Evolutionary conservation across 768 basidiomycete genomes (phyloP), one percentile per base, ranked within the genome.

Genomic region (Mycena galopus): DNA sequence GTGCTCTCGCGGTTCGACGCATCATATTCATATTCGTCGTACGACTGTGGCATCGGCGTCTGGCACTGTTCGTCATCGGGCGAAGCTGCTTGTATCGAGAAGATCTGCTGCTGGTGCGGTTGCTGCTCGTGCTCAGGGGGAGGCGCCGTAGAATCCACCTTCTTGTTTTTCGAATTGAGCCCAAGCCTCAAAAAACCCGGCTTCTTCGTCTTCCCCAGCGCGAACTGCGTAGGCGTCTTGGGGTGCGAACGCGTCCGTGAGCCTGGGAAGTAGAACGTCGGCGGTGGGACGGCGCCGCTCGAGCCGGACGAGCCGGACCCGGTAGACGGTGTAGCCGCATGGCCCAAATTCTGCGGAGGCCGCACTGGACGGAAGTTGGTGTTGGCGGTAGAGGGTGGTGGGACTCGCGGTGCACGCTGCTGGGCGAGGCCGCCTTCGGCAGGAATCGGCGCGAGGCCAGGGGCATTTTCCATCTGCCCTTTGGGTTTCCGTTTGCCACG

Each of bases 201-300:
- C 29, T 51, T 47, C 53, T 50, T 42, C 69, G 59, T 65, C 47
- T 68, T 75, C 35, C 55, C 64, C 59, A 61, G 72, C 57, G 33
- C 67, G 14, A 60, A 67, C 32, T 62, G 58, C 56, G 71, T 66
- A 50, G 75, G 64, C 35, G 69, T 32, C 57, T 76, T 76, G 44
- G 75, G 75, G 35, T 76, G 75, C 62, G 68, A 69, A 29, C 75
- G 72, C 55, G 75, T 73, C 47, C 75, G 68, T 23, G 72, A 33
- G 27, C 61, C 64, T 5, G 73, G 73, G 33, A 71, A 74, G 51
- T 67, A 74, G 57, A 74, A 74, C 16, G 69, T 37, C 29, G 65
- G 65, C 25, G 69, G 3, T 0, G 35, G 29, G 23, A 71, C 25
- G 6, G 33, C 21, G n/a, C 58, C 69, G 6, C 60, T 21, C 17